Conservation (phyloP, 306 rosid species). For the Amphicarpaea edgeworthii region DNA sequence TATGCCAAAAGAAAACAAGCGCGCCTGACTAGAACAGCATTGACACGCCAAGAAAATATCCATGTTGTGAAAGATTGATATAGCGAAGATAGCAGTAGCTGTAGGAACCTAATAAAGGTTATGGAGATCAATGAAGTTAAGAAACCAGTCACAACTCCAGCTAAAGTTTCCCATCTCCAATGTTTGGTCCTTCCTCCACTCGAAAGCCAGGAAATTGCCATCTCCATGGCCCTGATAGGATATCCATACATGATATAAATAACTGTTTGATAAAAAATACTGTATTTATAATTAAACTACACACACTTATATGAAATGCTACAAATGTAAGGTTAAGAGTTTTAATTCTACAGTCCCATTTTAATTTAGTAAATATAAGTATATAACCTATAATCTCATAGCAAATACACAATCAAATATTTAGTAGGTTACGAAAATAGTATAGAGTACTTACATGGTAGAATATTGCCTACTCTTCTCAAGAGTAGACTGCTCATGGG, state of each 20-base stretch:
- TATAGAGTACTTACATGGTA: constrained; percentile 66
- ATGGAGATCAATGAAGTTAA: constrained; percentile 76
- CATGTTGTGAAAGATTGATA: constrained; percentile 42
- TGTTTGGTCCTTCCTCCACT: constrained; percentile 46
- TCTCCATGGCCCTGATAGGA: constrained; percentile 68
- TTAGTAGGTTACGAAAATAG: constrained; percentile 19
- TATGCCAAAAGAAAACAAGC: constrained; percentile 69
- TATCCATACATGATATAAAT: constrained; percentile 41
- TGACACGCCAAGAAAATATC: constrained; percentile 44
- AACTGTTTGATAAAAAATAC: constrained; percentile 19
- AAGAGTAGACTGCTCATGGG: constrained; percentile 68
- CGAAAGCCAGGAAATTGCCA: constrained; percentile 62
- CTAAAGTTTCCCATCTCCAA: constrained; percentile 80
- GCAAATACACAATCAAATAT: constrained; percentile 34
- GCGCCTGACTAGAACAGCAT: constrained; percentile 51
- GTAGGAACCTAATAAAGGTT: constrained; percentile 56
- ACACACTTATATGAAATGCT: constrained; percentile 28
- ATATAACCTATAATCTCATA: too few relatives aligned
- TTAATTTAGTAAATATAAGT: too few relatives aligned
- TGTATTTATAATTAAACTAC: constrained; percentile 7
- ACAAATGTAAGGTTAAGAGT: too few relatives aligned
- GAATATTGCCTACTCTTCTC: constrained; percentile 75
- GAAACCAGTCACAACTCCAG: constrained; percentile 73
- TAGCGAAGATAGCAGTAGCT: constrained; percentile 55
- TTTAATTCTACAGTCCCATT: too few relatives aligned